Conservation (phyloP, 2,329 filamentous ascomycete genomes). For the Colletotrichum musicola region DNA sequence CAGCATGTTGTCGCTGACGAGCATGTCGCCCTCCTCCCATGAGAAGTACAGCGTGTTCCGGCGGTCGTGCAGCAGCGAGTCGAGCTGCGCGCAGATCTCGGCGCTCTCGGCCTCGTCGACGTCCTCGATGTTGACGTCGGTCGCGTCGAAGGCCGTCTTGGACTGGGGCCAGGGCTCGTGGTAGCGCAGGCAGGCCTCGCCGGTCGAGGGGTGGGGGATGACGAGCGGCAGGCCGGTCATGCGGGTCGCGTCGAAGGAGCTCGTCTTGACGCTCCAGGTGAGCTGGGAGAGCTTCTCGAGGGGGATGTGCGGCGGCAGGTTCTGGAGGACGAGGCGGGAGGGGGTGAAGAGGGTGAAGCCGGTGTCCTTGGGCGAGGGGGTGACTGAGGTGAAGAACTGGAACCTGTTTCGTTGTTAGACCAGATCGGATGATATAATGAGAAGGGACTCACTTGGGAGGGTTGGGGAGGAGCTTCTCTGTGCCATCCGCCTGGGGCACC, state of each 20-base stretch:
- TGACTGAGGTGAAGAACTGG: constrained; percentile 64
- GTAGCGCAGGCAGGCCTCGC: constrained; percentile 63
- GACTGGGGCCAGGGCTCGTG: constrained; percentile 66
- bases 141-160: constrained; percentile 65
- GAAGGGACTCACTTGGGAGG: constrained; percentile 55
- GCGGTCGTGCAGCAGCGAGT: constrained; percentile 61
- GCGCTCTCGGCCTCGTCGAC: constrained; percentile 46
- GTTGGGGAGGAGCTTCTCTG: constrained; percentile 54
- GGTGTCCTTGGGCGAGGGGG: constrained; percentile 60
- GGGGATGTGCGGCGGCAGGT: constrained; percentile 55
- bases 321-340: constrained; percentile 62
- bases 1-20: constrained; percentile 65
- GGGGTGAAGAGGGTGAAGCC: constrained; percentile 68
- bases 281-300: constrained; percentile 52
- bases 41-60: constrained; percentile 62
- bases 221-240: constrained; percentile 60
- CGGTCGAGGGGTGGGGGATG: constrained; percentile 58
- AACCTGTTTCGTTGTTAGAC: constrained; percentile 51
- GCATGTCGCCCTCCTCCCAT: constrained; percentile 67
- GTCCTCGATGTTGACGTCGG: constrained; percentile 57
- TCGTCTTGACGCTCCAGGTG: constrained; percentile 64
- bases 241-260: constrained; percentile 59
- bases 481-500: constrained; percentile 51
- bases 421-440: too few species aligned
- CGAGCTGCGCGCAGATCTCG: constrained; percentile 54